A percentile compares a stretch with the other conserved stretches of the same genome.
Conservation (phyloP, 2,329 filamentous ascomycete genomes). For the Microcyclosporella mali region DNA sequence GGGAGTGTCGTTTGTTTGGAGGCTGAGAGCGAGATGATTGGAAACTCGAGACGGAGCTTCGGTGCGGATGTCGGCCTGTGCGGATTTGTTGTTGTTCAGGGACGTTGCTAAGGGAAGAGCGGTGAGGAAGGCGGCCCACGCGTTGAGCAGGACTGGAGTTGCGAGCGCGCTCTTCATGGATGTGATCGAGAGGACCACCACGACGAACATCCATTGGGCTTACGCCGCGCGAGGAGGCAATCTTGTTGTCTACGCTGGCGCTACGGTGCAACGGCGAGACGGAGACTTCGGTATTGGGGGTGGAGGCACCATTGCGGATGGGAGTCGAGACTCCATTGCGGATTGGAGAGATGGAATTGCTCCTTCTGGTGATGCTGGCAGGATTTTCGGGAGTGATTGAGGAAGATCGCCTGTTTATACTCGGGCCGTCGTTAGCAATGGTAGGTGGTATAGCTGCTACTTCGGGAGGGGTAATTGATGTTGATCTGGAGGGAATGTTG, state of each 20-base stretch:
- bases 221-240: conserved; percentile 4
- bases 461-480: conserved; percentile 13
- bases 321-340: no score
- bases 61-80: no score
- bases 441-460: conserved; percentile 19
- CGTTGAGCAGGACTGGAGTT: conserved; percentile 3
- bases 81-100: no score
- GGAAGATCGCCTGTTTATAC: neutral
- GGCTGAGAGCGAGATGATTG: no score
- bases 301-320: neutral
- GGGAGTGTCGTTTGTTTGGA: conserved; percentile 5
- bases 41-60: no score
- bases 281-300: conserved; percentile 10
- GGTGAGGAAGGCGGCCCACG: no score
- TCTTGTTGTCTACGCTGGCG: conserved; percentile 3
- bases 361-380: no score
- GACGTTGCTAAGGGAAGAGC: no score
- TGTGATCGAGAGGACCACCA: neutral
- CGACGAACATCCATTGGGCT: conserved; percentile 9
- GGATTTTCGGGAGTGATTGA: no score
- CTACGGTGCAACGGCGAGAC: conserved; percentile 7
- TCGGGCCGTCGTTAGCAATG: conserved; percentile 7
- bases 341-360: no score
- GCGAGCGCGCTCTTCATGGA: neutral
- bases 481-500: conserved; percentile 7